Percentiles rank a stretch among this genome's conserved stretches.
Conservation (phyloP, 768 basidiomycete genomes). For the Naganishia onofrii region DNA sequence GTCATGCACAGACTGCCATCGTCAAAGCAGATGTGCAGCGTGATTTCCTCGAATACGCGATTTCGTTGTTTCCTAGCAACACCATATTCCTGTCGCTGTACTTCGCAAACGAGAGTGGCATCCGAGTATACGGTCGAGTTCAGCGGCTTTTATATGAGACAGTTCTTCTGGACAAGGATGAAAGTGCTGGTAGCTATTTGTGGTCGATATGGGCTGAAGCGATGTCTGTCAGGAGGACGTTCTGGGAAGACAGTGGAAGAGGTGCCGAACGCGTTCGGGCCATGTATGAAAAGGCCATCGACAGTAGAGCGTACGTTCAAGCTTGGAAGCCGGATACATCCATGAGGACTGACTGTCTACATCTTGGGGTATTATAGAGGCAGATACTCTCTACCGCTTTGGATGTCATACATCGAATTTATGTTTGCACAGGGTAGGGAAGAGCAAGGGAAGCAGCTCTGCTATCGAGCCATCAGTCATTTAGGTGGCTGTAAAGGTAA, state of each 20-base stretch:
- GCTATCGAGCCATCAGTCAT: conserved; percentile 51
- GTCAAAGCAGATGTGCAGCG: conserved; percentile 45
- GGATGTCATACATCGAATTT: conserved; percentile 54
- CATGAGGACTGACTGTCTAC: neutral
- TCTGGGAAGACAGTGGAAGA: conserved; percentile 42
- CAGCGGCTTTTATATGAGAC: conserved; percentile 46
- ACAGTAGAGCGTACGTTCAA: conserved; percentile 38
- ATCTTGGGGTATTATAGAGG: conserved; percentile 36
- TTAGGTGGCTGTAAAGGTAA: conserved; percentile 53
- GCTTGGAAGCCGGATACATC: neutral
- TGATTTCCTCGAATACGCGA: conserved; percentile 47
- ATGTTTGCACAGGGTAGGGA: conserved; percentile 46
- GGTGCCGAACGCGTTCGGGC: conserved; percentile 47
- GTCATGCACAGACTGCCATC: conserved; percentile 35
- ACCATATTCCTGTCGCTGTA: conserved; percentile 52
- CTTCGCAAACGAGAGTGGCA: conserved; percentile 48
- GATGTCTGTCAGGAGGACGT: conserved; percentile 33
- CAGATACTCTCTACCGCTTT: conserved; percentile 45
- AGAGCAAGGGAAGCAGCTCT: conserved; percentile 48
- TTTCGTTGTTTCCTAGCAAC: conserved; percentile 51
- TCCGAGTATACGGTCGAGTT: conserved; percentile 51
- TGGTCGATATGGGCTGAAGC: conserved; percentile 50
- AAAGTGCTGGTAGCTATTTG: conserved; percentile 40
- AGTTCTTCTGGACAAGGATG: conserved; percentile 26
- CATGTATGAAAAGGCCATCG: conserved; percentile 49